These are phyloP conservation scores for Candida sphagnicola DNA, from an alignment of 805 yeast species.

Conservation along the genomic window DNA sequence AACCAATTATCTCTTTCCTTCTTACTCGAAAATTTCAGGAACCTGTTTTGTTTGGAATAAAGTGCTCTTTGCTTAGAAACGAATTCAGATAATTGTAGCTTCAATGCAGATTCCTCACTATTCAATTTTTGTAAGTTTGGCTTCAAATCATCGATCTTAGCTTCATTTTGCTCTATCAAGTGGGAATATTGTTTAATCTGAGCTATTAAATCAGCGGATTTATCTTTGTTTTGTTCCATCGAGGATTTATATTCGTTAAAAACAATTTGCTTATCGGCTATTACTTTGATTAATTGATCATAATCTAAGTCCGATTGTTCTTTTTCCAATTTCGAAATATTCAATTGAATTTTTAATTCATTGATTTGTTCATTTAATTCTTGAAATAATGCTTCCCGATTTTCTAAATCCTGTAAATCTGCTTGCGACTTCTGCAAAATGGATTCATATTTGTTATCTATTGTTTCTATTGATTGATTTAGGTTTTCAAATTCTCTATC, in stretches of 20 bases:
- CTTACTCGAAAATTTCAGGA: slow-evolving; percentile 51
- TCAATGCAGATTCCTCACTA: slow-evolving; percentile 36
- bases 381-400: slow-evolving; percentile 51
- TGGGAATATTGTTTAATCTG: slow-evolving; percentile 17
- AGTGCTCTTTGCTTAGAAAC: slow-evolving; percentile 55
- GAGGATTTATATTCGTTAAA: slow-evolving; percentile 40
- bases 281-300: slow-evolving; percentile 42
- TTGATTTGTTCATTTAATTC: slow-evolving; percentile 44
- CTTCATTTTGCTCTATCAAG: slow-evolving; percentile 34
- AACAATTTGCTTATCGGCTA: slow-evolving; percentile 48
- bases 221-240: slow-evolving; percentile 25
- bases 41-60: slow-evolving; percentile 69
- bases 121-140: slow-evolving; percentile 42
- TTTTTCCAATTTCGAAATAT: slow-evolving; percentile 53
- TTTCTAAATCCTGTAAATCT: slow-evolving; percentile 53
- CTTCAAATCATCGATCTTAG: slow-evolving; percentile 26
- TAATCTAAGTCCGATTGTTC: slow-evolving; percentile 49
- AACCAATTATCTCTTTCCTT: slow-evolving; percentile 70
- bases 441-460: slow-evolving; percentile 55
- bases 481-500: slow-evolving; percentile 72
- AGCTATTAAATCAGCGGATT: slow-evolving; percentile 17
- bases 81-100: slow-evolving; percentile 35
- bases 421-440: slow-evolving; percentile 50
- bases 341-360: slow-evolving; percentile 44
- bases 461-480: slow-evolving; percentile 52